Evolutionary conservation across 192 early-diverging fungal species (phyloP).

Genomic region (Coemansia sp.): DNA sequence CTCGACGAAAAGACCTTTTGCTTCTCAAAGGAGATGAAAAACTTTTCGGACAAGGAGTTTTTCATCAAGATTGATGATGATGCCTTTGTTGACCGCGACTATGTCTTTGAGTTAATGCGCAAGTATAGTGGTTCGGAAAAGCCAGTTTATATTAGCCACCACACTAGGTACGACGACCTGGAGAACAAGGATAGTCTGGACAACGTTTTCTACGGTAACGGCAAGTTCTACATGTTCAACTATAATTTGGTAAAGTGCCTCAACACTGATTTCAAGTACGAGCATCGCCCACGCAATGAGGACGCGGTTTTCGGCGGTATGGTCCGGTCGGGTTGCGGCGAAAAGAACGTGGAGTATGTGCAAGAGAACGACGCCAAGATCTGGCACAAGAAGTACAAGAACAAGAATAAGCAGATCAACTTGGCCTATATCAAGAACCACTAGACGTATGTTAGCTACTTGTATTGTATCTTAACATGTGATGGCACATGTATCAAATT

Average conservation of each 20-base stretch:
- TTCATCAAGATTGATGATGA: slow-evolving; percentile 53
- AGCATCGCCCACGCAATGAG: slow-evolving; percentile 26
- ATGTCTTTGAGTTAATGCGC: slow-evolving; percentile 24
- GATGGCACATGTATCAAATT: not conserved
- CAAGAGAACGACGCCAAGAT: slow-evolving; percentile 43
- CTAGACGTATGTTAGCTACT: not conserved
- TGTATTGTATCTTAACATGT: not conserved
- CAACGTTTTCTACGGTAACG: slow-evolving; percentile 34
- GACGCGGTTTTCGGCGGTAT: slow-evolving; percentile 52
- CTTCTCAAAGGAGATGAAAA: slow-evolving; percentile 30
- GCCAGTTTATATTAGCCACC: slow-evolving; percentile 52
- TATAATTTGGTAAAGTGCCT: slow-evolving; percentile 28
- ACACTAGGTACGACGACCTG: slow-evolving; percentile 15
- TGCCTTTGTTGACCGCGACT: slow-evolving; percentile 45
- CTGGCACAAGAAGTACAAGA: slow-evolving; percentile 46
- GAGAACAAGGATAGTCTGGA: slow-evolving; percentile 19
- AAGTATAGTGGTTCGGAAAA: slow-evolving; percentile 14
- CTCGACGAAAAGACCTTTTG: slow-evolving; percentile 43
- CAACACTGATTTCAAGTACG: slow-evolving; percentile 26
- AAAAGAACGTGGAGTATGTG: slow-evolving; percentile 25
- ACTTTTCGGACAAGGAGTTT: slow-evolving; percentile 27
- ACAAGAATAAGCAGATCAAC: slow-evolving; percentile 51
- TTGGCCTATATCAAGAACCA: slow-evolving; percentile 45
- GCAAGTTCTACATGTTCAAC: slow-evolving; percentile 58
- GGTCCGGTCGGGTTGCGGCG: slow-evolving; percentile 46